Base-by-base conservation (phyloP, 768 basidiomycete species). In the Leccinum olivaceopallidum region DNA sequence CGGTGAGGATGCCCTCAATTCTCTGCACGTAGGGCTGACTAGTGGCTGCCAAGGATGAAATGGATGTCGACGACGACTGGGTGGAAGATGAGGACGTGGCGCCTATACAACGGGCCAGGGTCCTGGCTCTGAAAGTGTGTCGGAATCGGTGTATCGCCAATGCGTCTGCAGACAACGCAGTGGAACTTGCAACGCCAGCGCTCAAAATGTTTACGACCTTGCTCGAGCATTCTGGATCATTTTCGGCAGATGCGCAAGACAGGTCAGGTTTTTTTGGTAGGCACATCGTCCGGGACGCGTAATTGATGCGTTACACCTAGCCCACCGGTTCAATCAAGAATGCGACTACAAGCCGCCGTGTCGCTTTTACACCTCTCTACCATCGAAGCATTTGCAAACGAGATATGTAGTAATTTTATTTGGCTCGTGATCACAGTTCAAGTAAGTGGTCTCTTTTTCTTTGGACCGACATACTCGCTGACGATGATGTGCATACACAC, bases 301-400 rank as follows among this genome's bases (percentile, higher is more conserved):
- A 57, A 24, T 62, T 74, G 47, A 69, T 65, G 51, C 58, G 16
- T n/a, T 16, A 55, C 18, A 30, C 39, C 5, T 56, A 89, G 88
- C 64, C 79, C 81, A 3, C 80, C 80, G 73, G 83, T 85, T 37
- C 86, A 86, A 69, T 84, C 90, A 4, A 86, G 94, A 18, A 79
- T 98, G 76, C 85, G 96, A 32, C 76, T 98, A 8, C 88, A 92
- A 68, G 93, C 95, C 5, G 89, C 89, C 0, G 75, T 88, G 4
- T 93, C 89, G 4, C 70, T 98, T 52, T 76, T 97, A 30, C 93
- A 94, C 69, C 78, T 99, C 12, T 83, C 85, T 2, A 81, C 84
- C 0, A 77, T 89, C 5, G 75, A 81, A 37, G 68, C 65, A 3
- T 95, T 85, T 71, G 82, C 85, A 10, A 76, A 77, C 30, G 79